A percentile compares a stretch with the other conserved stretches of the same genome.
Conservation (phyloP, 352 stramenopile genomes). For the Pythium phragmiticola region DNA sequence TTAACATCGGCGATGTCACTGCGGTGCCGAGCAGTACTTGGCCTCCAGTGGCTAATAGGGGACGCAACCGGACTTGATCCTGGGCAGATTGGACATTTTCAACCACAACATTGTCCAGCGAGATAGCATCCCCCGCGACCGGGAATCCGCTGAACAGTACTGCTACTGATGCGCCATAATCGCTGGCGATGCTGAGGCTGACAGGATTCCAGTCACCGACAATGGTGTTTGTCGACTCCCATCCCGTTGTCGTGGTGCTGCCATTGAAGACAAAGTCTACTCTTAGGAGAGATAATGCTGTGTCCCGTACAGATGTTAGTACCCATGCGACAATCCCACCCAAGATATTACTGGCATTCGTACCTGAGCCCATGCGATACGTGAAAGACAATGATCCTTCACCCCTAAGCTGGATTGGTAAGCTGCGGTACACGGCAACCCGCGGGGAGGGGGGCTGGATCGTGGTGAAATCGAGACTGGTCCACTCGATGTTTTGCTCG, state of each 20-base stretch:
- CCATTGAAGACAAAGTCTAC: constrained; percentile 37
- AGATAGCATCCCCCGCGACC: constrained; percentile 32
- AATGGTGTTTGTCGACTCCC: constrained; percentile 22
- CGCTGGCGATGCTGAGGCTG: constrained; percentile 21
- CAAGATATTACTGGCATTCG: neutral
- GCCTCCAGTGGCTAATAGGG: constrained; percentile 40
- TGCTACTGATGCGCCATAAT: constrained; percentile 24
- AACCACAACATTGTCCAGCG: constrained; percentile 38
- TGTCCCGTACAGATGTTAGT: constrained; percentile 1
- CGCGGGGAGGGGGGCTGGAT: constrained; percentile 5
- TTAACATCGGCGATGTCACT: neutral
- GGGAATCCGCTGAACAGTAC: constrained; percentile 37
- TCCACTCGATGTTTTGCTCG: constrained; percentile 26
- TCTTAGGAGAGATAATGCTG: constrained; percentile 41
- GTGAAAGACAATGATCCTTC: constrained; percentile 23
- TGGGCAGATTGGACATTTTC: constrained; percentile 15
- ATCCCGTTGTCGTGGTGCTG: constrained; percentile 24
- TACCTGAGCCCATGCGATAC: constrained; percentile 26
- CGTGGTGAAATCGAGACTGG: constrained; percentile 12
- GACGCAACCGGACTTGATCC: constrained; percentile 24
- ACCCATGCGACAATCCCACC: neutral
- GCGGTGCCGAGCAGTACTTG: constrained; percentile 35
- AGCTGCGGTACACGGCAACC: constrained; percentile 20
- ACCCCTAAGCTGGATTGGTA: constrained; percentile 9
- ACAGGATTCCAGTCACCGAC: constrained; percentile 35